A percentile compares a stretch with the other conserved stretches of the same genome.
Conservation (phyloP, 2,329 filamentous ascomycete genomes). For the Phyllosticta citribraziliensis region DNA sequence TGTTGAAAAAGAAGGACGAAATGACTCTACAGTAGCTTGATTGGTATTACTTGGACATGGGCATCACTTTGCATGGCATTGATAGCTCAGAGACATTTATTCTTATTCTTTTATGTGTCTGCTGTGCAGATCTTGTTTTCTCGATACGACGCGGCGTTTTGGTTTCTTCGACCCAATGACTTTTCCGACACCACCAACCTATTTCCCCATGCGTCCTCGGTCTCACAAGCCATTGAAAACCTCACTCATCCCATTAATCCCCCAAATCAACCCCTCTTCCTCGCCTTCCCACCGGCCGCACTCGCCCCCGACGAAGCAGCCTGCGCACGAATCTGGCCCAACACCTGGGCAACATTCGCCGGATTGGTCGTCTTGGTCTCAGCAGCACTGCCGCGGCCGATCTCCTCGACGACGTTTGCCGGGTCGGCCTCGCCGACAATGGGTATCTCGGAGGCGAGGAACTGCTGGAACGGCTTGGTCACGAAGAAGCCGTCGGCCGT, state of each 20-base stretch:
- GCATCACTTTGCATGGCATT: too few relatives aligned
- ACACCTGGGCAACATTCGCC: constrained; percentile 23
- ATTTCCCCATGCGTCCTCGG: too few relatives aligned
- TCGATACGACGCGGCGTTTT: too few relatives aligned
- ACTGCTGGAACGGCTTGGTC: constrained; percentile 65
- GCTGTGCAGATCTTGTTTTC: too few relatives aligned
- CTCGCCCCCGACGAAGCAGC: constrained; percentile 15
- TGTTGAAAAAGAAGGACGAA: too few relatives aligned
- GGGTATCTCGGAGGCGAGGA: constrained; percentile 60
- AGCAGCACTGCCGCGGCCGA: constrained; percentile 23
- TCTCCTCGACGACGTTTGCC: constrained; percentile 37
- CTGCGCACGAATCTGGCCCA: constrained; percentile 27
- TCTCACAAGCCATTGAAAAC: neutral
- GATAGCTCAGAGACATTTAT: too few relatives aligned
- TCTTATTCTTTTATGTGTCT: too few relatives aligned
- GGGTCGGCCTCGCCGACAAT: constrained; percentile 58
- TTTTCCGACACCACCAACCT: too few relatives aligned
- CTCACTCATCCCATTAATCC: neutral
- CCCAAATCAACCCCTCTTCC: constrained; percentile 22
- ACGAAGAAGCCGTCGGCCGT: constrained; percentile 63
- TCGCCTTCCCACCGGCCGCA: constrained; percentile 19
- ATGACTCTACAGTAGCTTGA: too few relatives aligned
- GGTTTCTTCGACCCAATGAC: too few relatives aligned
- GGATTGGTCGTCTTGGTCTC: neutral
- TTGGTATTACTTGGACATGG: too few relatives aligned